Percentiles rank a stretch among this genome's conserved stretches.
phyloP scores from a whole-genome alignment of 1,284 basidiomycete species.

The Pascua sp. region DNA sequence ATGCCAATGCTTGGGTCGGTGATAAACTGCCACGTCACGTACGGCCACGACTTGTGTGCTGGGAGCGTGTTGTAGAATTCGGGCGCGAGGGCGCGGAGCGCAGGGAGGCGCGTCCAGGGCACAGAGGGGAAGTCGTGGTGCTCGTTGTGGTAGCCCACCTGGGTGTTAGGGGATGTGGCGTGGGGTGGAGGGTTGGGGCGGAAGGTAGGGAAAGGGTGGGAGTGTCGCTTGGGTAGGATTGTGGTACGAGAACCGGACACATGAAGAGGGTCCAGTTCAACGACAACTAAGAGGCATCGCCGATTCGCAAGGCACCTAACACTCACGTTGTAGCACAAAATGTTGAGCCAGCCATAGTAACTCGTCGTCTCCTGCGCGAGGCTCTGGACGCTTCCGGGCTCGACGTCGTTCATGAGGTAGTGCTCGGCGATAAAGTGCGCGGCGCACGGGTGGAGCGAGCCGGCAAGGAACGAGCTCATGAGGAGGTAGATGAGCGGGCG shows the following conservation, averaged over 20 bases:
- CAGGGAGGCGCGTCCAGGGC: conserved; percentile 90
- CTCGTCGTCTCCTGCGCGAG: conserved; percentile 85
- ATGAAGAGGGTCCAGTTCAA: too few relatives aligned
- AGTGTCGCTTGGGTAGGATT: too few relatives aligned
- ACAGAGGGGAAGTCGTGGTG: conserved; percentile 98
- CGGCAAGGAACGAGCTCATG: conserved; percentile 87
- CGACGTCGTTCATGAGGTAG: conserved; percentile 71
- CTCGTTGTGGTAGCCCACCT: conserved; percentile 98
- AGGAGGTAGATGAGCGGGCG: conserved; percentile 78
- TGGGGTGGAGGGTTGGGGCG: too few relatives aligned
- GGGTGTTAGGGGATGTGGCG: too few relatives aligned
- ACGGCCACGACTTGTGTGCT: conserved; percentile 85
- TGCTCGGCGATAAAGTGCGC: conserved; percentile 98
- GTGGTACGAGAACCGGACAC: too few relatives aligned
- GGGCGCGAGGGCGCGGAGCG: conserved; percentile 73
- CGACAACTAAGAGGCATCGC: too few relatives aligned
- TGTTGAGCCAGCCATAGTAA: conserved; percentile 90
- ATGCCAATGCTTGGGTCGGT: conserved; percentile 77
- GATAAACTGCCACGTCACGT: conserved; percentile 92
- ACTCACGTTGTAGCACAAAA: conserved; percentile 87
- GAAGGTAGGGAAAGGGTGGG: too few relatives aligned
- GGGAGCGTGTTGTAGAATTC: conserved; percentile 92
- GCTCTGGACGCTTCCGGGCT: conserved; percentile 26
- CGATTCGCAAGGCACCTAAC: too few relatives aligned
- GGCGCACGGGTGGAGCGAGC: conserved; percentile 88